Evolutionary conservation across 352 stramenopile species (phyloP).

Genomic region (Phytophthora chlamydospora): DNA sequence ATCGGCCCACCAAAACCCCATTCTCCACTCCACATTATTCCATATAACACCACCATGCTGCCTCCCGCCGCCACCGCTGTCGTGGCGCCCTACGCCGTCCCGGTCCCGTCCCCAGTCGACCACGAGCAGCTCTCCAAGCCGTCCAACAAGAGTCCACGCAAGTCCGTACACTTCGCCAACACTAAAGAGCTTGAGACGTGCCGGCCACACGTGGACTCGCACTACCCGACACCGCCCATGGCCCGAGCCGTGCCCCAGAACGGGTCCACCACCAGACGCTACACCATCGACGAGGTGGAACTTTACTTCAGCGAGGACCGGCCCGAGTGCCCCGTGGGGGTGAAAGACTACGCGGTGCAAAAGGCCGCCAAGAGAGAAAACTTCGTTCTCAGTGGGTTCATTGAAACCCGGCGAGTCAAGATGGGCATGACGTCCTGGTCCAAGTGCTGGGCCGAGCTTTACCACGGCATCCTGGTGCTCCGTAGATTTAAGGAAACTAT

Average conservation of each 20-base stretch:
- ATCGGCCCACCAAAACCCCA: no score
- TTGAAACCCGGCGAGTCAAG: conserved; percentile 53
- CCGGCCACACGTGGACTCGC: conserved; percentile 37
- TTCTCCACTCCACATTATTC: no score
- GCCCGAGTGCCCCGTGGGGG: conserved; percentile 32
- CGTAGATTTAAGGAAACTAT: conserved; percentile 62
- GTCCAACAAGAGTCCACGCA: conserved; percentile 21
- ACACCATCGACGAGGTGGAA: conserved; percentile 70
- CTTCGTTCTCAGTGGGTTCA: conserved; percentile 54
- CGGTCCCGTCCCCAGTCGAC: not conserved
- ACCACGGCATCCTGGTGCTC: conserved; percentile 70
- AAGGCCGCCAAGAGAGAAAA: conserved; percentile 56
- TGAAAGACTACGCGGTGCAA: conserved; percentile 52
- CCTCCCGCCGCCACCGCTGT: conserved; percentile 5
- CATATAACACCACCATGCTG: conserved; percentile 7
- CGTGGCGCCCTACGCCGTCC: conserved; percentile 12
- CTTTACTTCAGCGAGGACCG: conserved; percentile 68
- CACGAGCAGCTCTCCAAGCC: conserved; percentile 9
- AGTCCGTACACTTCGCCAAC: conserved; percentile 61
- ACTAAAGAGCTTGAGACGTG: conserved; percentile 44
- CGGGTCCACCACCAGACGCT: conserved; percentile 49
- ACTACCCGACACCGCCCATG: conserved; percentile 49
- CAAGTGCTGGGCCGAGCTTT: conserved; percentile 74
- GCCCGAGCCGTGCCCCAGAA: conserved; percentile 52
- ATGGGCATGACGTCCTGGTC: conserved; percentile 53